Conservation (phyloP, 495 filamentous ascomycete genomes). For the Rhizodiscina lignyota region DNA sequence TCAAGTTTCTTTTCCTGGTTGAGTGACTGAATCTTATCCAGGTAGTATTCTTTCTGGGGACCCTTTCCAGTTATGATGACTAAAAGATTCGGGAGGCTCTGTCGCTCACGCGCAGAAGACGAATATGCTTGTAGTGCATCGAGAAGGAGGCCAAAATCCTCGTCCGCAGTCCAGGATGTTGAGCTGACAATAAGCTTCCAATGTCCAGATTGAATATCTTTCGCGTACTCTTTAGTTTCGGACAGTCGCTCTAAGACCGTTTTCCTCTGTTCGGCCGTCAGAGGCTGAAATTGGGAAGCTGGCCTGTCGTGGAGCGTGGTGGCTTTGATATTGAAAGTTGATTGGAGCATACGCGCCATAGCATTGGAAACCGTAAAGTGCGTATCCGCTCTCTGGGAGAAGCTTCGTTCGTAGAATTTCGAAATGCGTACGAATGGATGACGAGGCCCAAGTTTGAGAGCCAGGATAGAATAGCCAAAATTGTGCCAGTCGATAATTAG, state of each 20-base stretch:
- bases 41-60: slow-evolving; percentile 62
- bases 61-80: slow-evolving; percentile 90
- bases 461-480: slow-evolving; percentile 91
- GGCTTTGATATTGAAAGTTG: slow-evolving; percentile 39
- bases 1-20: slow-evolving; percentile 39
- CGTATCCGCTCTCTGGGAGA: slow-evolving; percentile 50
- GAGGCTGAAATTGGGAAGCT: slow-evolving; percentile 60
- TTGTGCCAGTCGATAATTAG: slow-evolving; percentile 98
- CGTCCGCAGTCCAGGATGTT: slow-evolving; percentile 92
- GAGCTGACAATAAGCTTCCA: slow-evolving; percentile 66
- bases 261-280: slow-evolving; percentile 32
- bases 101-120: slow-evolving; percentile 18
- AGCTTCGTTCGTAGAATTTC: slow-evolving; percentile 53
- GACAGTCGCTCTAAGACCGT: slow-evolving; percentile 44
- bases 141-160: slow-evolving; percentile 86
- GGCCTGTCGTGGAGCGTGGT: slow-evolving; percentile 76
- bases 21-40: slow-evolving; percentile 41
- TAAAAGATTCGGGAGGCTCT: slow-evolving; percentile 40
- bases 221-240: slow-evolving; percentile 38
- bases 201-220: slow-evolving; percentile 34
- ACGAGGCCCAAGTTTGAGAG: slow-evolving; percentile 37
- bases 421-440: slow-evolving; percentile 69
- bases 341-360: slow-evolving; percentile 59
- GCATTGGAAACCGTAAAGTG: slow-evolving; percentile 80
- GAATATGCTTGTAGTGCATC: slow-evolving; percentile 64